Evolutionary conservation across 73 alveolate genomes (phyloP).

Genomic region (Uronychia setigera): DNA sequence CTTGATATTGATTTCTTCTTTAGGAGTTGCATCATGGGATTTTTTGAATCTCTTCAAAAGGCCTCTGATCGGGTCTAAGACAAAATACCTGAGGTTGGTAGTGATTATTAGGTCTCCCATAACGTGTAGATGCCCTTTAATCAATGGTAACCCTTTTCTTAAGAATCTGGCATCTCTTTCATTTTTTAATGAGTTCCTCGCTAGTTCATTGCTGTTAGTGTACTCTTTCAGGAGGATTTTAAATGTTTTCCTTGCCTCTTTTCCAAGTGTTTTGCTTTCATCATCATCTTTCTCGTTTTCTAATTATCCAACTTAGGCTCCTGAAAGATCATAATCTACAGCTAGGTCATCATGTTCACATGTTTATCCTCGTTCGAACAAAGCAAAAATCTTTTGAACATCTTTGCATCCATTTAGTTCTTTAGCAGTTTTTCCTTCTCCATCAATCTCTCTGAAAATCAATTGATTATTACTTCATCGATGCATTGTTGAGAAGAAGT

Average conservation of each 20-base stretch:
- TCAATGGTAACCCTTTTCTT: background rate
- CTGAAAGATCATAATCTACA: conserved; percentile 27
- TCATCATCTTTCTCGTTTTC: conserved; percentile 4
- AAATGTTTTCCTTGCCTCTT: background rate
- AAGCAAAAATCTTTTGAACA: conserved; percentile 40
- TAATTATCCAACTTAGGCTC: background rate
- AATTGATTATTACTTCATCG: background rate
- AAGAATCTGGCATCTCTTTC: conserved; percentile 4
- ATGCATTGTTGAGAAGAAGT: conserved; percentile 19
- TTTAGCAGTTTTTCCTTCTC: conserved; percentile 28
- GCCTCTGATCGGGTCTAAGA: conserved; percentile 47
- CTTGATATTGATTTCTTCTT: conserved; percentile 19
- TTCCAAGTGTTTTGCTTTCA: background rate
- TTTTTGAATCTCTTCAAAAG: conserved; percentile 26
- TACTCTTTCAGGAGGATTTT: background rate
- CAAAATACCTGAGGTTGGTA: conserved; percentile 34
- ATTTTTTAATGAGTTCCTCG: background rate
- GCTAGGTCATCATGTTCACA: conserved; percentile 46
- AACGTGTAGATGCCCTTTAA: conserved; percentile 10
- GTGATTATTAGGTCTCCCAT: conserved; percentile 12
- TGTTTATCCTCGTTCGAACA: no score
- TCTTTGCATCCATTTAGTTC: conserved; percentile 8
- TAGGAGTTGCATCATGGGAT: conserved; percentile 7
- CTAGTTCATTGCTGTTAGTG: background rate
- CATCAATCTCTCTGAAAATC: conserved; percentile 10